Evolutionary conservation across 331 rosid species (phyloP).

Genomic region (Prunus yedoensis): DNA sequence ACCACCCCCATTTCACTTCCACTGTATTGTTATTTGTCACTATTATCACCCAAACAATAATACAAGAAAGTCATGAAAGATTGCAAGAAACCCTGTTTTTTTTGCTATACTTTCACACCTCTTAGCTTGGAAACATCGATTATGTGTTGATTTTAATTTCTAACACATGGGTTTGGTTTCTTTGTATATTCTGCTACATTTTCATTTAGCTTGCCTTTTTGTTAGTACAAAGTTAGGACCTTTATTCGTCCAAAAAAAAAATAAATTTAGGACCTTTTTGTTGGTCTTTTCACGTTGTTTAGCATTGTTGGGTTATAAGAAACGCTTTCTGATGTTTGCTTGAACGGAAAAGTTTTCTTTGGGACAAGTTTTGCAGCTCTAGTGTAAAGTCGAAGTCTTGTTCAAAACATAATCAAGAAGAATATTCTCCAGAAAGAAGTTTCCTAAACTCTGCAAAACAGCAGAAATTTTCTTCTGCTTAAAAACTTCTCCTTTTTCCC

Average conservation of each 20-base stretch:
- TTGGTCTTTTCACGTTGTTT: neutral
- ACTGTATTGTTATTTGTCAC: neutral
- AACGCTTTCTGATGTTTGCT: too few relatives aligned
- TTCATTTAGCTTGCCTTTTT: too few relatives aligned
- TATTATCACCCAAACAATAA: neutral
- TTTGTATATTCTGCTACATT: constrained; percentile 3
- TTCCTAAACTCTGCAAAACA: neutral
- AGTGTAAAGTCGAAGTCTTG: neutral
- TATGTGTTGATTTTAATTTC: neutral
- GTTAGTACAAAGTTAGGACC: neutral
- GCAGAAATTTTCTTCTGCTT: too few relatives aligned
- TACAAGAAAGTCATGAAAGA: neutral
- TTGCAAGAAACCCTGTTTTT: neutral
- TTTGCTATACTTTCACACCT: too few relatives aligned
- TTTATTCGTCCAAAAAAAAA: neutral
- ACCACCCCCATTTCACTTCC: neutral
- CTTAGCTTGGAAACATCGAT: neutral
- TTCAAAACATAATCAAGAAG: neutral
- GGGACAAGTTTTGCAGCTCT: neutral
- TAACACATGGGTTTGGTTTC: neutral
- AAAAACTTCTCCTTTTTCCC: neutral
- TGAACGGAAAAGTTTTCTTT: neutral
- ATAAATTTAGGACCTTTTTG: neutral
- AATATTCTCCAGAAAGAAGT: neutral
- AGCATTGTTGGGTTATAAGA: neutral